These are phyloP conservation scores for Catunica adiposa DNA, from an alignment of 2,329 filamentous ascomycete species.

Conservation along the genomic window DNA sequence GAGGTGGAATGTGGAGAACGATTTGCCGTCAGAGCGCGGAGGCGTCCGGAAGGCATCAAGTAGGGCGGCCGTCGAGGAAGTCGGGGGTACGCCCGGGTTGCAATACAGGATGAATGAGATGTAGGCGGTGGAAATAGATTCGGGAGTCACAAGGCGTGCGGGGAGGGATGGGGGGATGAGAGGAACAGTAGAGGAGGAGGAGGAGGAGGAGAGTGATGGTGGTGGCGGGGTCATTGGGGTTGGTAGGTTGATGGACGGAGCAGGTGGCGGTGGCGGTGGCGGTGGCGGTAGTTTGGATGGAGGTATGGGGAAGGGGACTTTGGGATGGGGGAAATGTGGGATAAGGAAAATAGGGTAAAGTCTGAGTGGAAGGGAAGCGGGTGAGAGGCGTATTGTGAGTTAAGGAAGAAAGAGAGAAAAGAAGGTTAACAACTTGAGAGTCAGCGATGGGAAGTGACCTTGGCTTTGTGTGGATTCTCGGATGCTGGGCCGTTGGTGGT, in stretches of 20 bases:
- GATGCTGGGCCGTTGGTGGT: too few species aligned
- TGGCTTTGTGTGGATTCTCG: too few species aligned
- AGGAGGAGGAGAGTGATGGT: too few species aligned
- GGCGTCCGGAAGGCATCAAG: constrained; percentile 62
- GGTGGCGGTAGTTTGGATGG: too few species aligned
- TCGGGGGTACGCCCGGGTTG: constrained; percentile 58
- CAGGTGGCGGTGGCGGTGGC: too few species aligned
- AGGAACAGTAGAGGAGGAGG: too few species aligned
- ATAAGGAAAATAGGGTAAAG: not conserved
- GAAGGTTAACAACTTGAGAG: not conserved
- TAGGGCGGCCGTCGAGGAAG: constrained; percentile 52
- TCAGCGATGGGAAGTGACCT: too few species aligned
- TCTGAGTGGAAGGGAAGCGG: not conserved
- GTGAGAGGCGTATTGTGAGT: not conserved
- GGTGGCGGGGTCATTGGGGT: not conserved
- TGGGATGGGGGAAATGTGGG: not conserved
- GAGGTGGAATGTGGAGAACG: constrained; percentile 60
- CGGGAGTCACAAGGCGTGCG: constrained; percentile 39
- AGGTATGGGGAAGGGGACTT: too few species aligned
- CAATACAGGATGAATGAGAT: constrained; percentile 76
- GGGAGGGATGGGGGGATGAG: constrained; percentile 7
- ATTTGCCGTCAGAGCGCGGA: constrained; percentile 76
- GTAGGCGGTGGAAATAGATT: constrained; percentile 66
- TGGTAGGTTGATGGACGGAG: not conserved
- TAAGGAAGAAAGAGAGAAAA: not conserved